Evolutionary conservation across 2,329 filamentous ascomycete genomes (phyloP).

Genomic region (Sporothrix humicola): DNA sequence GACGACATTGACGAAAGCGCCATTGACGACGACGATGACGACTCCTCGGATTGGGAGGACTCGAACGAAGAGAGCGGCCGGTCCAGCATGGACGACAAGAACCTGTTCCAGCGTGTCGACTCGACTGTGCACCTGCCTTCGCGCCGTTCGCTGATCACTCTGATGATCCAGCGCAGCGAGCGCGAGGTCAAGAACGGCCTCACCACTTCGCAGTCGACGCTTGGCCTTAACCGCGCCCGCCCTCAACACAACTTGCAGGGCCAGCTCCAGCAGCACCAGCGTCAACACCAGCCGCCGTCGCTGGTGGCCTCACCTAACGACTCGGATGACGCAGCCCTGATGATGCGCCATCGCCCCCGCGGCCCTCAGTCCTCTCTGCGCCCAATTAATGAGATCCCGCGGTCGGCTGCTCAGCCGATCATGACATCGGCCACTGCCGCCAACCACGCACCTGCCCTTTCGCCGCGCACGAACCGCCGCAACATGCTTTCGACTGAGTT

Average conservation of each 20-base stretch:
- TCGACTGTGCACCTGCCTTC: slow-evolving; percentile 85
- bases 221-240: slow-evolving; percentile 70
- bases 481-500: slow-evolving; percentile 97
- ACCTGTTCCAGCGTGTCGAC: slow-evolving; percentile 88
- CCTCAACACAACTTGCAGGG: slow-evolving; percentile 27
- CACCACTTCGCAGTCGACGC: slow-evolving; percentile 68
- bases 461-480: slow-evolving; percentile 86
- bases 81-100: slow-evolving; percentile 79
- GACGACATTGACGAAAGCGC: slow-evolving; percentile 81
- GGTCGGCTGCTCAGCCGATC: slow-evolving; percentile 77
- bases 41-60: slow-evolving; percentile 67
- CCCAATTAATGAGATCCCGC: slow-evolving; percentile 66
- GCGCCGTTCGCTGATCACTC: slow-evolving; percentile 84
- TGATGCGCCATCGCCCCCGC: slow-evolving; percentile 60
- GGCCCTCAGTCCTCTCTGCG: slow-evolving; percentile 55
- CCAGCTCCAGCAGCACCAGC: slow-evolving; percentile 41
- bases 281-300: slow-evolving; percentile 49
- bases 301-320: slow-evolving; percentile 61
- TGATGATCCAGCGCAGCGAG: slow-evolving; percentile 80
- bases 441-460: slow-evolving; percentile 75
- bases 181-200: slow-evolving; percentile 72
- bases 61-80: slow-evolving; percentile 79
- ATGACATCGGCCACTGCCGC: slow-evolving; percentile 70
- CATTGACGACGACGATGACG: slow-evolving; percentile 79
- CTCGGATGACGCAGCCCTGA: slow-evolving; percentile 66